Evolutionary conservation across 2,329 filamentous ascomycete genomes (phyloP).

Genomic region (Penicillium verrucosum): DNA sequence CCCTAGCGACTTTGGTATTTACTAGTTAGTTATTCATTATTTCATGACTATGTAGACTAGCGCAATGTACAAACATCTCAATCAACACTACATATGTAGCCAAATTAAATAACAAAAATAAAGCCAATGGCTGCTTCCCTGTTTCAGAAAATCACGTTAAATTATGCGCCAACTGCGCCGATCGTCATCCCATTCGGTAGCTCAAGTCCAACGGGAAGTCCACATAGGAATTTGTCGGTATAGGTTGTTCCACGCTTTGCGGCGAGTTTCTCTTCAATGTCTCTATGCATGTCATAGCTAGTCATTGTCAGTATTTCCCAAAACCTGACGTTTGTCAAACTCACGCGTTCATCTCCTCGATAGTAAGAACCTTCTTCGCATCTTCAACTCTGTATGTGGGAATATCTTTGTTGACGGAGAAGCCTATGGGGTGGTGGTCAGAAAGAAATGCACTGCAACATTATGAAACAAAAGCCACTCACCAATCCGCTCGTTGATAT

Average conservation of each 20-base stretch:
- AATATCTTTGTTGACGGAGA: constrained; percentile 58
- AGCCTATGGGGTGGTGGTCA: constrained; percentile 45
- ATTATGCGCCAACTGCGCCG: constrained; percentile 9
- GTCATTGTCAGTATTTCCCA: not conserved
- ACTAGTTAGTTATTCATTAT: not conserved
- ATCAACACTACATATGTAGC: not conserved
- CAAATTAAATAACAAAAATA: constrained; percentile 3
- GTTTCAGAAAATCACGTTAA: not conserved
- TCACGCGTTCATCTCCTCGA: constrained; percentile 67
- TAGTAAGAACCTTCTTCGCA: constrained; percentile 60
- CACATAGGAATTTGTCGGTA: constrained; percentile 40
- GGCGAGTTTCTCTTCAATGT: constrained; percentile 52
- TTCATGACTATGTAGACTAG: not conserved
- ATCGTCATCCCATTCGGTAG: constrained; percentile 30
- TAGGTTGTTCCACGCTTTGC: constrained; percentile 29
- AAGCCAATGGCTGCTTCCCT: not conserved
- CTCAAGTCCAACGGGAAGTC: constrained; percentile 49
- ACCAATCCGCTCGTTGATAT: constrained; percentile 63
- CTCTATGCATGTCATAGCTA: constrained; percentile 59
- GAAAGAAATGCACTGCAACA: not conserved
- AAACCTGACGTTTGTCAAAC: constrained; percentile 22
- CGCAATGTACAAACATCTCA: constrained; percentile 1
- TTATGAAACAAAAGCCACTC: constrained; percentile 10
- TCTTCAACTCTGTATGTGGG: constrained; percentile 61
- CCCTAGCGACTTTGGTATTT: not conserved